Evolutionary conservation across 352 stramenopile species (phyloP).

Genomic region (Globisporangium parvum): DNA sequence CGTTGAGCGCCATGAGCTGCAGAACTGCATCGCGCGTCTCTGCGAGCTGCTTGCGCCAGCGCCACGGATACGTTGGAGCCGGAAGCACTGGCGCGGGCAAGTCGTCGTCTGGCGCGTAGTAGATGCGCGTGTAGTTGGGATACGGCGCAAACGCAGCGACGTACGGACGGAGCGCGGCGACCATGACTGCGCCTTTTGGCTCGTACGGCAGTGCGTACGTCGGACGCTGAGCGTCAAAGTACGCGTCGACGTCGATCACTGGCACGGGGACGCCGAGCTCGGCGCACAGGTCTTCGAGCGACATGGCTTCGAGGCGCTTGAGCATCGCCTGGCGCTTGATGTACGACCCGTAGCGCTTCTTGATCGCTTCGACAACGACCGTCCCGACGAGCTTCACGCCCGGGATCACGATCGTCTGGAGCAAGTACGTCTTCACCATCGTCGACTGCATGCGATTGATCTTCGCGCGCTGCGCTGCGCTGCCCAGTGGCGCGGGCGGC

Average conservation of each 20-base stretch:
- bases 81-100: slow-evolving; percentile 29
- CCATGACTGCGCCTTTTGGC: slow-evolving; percentile 13
- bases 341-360: slow-evolving; percentile 32
- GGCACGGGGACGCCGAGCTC: slow-evolving; percentile 31
- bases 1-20: slow-evolving; percentile 19
- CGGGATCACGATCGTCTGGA: slow-evolving; percentile 28
- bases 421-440: slow-evolving; percentile 26
- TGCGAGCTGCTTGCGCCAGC: slow-evolving; percentile 27
- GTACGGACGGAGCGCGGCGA: slow-evolving; percentile 10
- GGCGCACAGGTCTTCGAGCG: slow-evolving; percentile 28
- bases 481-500: slow-evolving; percentile 38
- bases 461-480: slow-evolving; percentile 24
- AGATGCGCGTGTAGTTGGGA: slow-evolving; percentile 30
- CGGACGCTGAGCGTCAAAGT: slow-evolving; percentile 14
- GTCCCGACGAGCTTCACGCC: slow-evolving; percentile 26
- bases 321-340: slow-evolving; percentile 28
- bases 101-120: slow-evolving; percentile 33
- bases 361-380: slow-evolving; percentile 24
- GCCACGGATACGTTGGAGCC: slow-evolving; percentile 41
- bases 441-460: slow-evolving; percentile 7
- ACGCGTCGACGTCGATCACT: slow-evolving; percentile 12
- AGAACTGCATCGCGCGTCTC: slow-evolving; percentile 18
- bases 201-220: slow-evolving; percentile 27
- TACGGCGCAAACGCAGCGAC: slow-evolving; percentile 33
- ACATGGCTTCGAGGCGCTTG: slow-evolving; percentile 27